Evolutionary conservation across 78 protist genomes (phyloP), one percentile per base, ranked within the genome.

Genomic region (Blattamonas nauphoetae): DNA sequence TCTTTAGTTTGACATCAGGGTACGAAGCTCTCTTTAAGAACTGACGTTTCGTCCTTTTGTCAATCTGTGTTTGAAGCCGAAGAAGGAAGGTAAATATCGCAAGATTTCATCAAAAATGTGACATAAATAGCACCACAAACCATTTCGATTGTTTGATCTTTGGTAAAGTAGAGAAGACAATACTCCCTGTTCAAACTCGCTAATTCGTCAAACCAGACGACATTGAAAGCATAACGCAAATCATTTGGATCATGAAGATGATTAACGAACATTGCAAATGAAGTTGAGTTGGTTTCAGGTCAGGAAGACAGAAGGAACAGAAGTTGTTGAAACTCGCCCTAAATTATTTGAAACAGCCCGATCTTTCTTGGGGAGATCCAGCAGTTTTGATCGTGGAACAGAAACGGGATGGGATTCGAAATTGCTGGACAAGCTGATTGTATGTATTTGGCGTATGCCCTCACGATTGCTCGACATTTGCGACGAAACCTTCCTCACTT

Each of bases 131-230:
- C 2, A 1, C 11, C 11, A 2, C 38, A 3, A 4, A 89, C 85
- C 87, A 94, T 92, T 88, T 94, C 96, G 11, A 94, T 33, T 41
- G 92, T 81, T 34, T 82, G 11, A 78, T 94, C 94, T 4, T 21
- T 32, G 0, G 85, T 0, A 83, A 71, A 92, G 45, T 81, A 94
- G 6, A 83, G 32, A 44, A 94, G 89, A 64, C 78, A 36, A 85
- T 92, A 94, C 42, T 41, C 78, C 3, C 94, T 82, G 1, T 41
- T 1, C 5, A 93, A 45, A 21, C 2, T 33, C 1, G 94, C 94
- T 11, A 45, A 45, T 0, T 87, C 44, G 77, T 94, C 96, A 32
- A 42, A 85, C 91, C 92, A 92, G 1, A 85, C 89, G 1, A 80
- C 89, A 42, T 83, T 1, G 45, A 94, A 94, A 29, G 89, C 46